Evolutionary conservation across 2,329 filamentous ascomycete species (phyloP), one percentile per base, ranked within the genome.

Genomic region (Nemania sp.): DNA sequence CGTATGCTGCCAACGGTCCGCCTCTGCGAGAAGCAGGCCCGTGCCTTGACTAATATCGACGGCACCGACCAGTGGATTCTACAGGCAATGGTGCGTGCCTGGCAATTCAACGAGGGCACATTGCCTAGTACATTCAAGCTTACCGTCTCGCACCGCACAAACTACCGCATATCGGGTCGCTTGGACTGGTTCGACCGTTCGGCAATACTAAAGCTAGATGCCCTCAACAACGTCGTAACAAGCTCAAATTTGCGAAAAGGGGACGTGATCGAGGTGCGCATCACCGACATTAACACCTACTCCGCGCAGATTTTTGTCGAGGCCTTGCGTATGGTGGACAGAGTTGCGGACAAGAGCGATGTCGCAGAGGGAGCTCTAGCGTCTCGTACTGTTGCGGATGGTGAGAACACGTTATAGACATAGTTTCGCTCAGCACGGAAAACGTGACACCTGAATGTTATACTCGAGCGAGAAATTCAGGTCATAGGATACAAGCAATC

Each of bases 31-130:
- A 77, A 74, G 60, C 76, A 79, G 69, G 73, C 75, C 36, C 73
- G 74, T 26, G 60, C 70, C 2, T 70, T 83, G 30, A 70, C 71
- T 60, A 72, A 72, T 58, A 64, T 68, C n/a, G 67, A 70, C 39
- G 80, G 80, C 47, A 65, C 67, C 37, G 63, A 74, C 59, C 75
- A 81, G 61, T 86, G 81, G 80, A 76, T 83, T 41, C 72, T 82
- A 41, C 81, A 86, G 64, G 82, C 83, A 20, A 72, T 87, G 26
- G 72, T 83, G 47, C 80, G 83, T 12, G 82, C 80, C 12, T 86
- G 82, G 83, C 72, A 73, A 57, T 83, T 78, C 61, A 71, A 72
- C 46, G 78, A 84, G 64, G 70, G 71, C 7, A 58, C 68, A 42
- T 65, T 81, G 22, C 80, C 81, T n/a, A 57, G 68, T 24, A 75